Conservation (phyloP, 257 asterid genomes). For the Solanum neorickii region DNA sequence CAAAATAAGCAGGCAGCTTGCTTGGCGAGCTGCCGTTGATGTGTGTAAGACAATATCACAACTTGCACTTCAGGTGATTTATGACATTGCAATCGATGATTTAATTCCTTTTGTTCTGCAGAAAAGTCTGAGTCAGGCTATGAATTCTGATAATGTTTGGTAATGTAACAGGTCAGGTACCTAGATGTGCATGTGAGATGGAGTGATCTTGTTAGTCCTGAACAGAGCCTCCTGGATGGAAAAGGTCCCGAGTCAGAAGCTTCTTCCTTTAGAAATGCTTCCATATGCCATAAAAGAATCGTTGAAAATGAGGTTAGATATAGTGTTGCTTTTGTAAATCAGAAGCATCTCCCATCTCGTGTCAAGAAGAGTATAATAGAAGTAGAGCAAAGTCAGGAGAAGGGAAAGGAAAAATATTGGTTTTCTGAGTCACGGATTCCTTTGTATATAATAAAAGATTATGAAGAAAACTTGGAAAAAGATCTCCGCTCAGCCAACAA, state of each 20-base stretch:
- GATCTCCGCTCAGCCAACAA: constrained; percentile 5
- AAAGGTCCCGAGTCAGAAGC: constrained; percentile 64
- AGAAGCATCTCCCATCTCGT: constrained; percentile 81
- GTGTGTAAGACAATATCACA: constrained; percentile 50
- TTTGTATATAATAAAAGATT: constrained; percentile 59
- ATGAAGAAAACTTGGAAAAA: constrained; percentile 41
- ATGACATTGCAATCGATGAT: background rate
- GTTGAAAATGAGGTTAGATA: constrained; percentile 45
- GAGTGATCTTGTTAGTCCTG: constrained; percentile 68
- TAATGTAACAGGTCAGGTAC: constrained; percentile 60
- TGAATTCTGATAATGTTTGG: background rate
- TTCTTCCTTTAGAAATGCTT: constrained; percentile 72
- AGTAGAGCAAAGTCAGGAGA: constrained; percentile 44
- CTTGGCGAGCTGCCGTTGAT: constrained; percentile 87
- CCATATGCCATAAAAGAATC: constrained; percentile 42
- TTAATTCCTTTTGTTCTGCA: background rate
- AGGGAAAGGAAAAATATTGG: constrained; percentile 67
- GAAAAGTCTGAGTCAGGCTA: background rate
- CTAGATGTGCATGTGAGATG: constrained; percentile 69
- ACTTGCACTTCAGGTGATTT: constrained; percentile 74
- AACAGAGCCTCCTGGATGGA: constrained; percentile 42
- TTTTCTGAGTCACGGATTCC: constrained; percentile 66
- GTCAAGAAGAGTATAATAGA: constrained; percentile 57
- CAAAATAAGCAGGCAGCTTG: constrained; percentile 49
- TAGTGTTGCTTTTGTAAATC: constrained; percentile 54